Evolutionary conservation across 257 asterid species (phyloP).

Genomic region (Nicotiana knightiana): DNA sequence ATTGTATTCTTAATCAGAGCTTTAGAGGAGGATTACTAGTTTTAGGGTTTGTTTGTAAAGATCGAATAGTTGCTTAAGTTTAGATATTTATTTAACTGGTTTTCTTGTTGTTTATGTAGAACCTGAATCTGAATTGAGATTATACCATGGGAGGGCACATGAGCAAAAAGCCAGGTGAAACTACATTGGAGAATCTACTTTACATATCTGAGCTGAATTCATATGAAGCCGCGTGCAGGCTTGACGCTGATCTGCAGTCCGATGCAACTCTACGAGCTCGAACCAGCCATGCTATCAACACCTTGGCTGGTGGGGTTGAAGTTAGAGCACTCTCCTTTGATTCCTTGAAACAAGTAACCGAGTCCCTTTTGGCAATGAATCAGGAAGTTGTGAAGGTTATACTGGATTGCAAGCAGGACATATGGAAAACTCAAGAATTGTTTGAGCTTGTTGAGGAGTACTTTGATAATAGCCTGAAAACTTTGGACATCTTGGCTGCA

Average conservation of each 20-base stretch:
- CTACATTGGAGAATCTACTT: constrained; percentile 46
- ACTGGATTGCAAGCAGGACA: constrained; percentile 84
- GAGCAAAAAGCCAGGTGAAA: constrained; percentile 76
- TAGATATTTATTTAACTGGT: not conserved
- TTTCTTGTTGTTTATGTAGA: not conserved
- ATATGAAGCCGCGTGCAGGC: constrained; percentile 75
- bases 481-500: constrained; percentile 62
- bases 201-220: constrained; percentile 47
- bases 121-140: constrained; percentile 13
- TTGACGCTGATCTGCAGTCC: constrained; percentile 56
- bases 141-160: constrained; percentile 70
- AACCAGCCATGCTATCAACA: constrained; percentile 52
- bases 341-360: constrained; percentile 72
- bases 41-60: not conserved
- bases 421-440: constrained; percentile 77
- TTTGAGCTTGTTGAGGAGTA: constrained; percentile 79
- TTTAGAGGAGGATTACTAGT: not conserved
- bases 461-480: constrained; percentile 72
- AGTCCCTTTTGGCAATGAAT: constrained; percentile 75
- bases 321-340: constrained; percentile 79
- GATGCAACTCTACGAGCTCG: constrained; percentile 60
- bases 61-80: not conserved
- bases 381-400: constrained; percentile 90
- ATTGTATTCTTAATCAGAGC: not conserved
- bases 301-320: constrained; percentile 83